Evolutionary conservation across 805 yeast species (phyloP), one percentile per base, ranked within the genome.

Genomic region (Millerago galiae): DNA sequence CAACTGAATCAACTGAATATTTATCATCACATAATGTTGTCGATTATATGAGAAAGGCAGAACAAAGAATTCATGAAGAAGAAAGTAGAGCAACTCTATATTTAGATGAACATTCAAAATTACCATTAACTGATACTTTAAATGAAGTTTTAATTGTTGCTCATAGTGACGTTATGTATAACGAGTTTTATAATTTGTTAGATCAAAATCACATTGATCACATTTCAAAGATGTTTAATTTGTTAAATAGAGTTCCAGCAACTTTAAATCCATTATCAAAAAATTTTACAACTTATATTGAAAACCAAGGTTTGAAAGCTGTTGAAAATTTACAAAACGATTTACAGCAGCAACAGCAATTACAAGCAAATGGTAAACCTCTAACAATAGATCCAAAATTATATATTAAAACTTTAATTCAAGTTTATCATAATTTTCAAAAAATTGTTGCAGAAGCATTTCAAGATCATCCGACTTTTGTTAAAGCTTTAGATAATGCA

Each of bases 21-120:
- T 68, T 93, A 46, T 64, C 73, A 3, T 75, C 77, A 26, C 84
- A 89, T 61, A 83, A 88, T 50, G 91, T 91, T 38, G 91, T 90
- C 18, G 95, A 88, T 56, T 93, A 93, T 66, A 81, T 93, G 76
- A 78, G 75, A 47, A 86, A 83, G 60, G 95, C 96, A 32, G 89
- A 85, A 53, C 73, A 75, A 41, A 74, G 97, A 47, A 75, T 95
- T 38, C 75, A 75, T 31, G 96, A 89, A 59, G 99, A 93, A 64
- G 78, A 83, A 48, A 74, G 80, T 36, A 74, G 93, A 34, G 81
- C 91, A 48, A 81, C 79, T 43, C 74, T 82, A 59, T 83, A 84
- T 56, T 74, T 93, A 62, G 95, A 91, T 62, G 89, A 83, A 35
- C 89, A 86, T 59, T 84, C 96, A 5, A 83, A 83, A 59, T 77